Evolutionary conservation across 768 basidiomycete genomes (phyloP).

Genomic region (Mycena amicta): DNA sequence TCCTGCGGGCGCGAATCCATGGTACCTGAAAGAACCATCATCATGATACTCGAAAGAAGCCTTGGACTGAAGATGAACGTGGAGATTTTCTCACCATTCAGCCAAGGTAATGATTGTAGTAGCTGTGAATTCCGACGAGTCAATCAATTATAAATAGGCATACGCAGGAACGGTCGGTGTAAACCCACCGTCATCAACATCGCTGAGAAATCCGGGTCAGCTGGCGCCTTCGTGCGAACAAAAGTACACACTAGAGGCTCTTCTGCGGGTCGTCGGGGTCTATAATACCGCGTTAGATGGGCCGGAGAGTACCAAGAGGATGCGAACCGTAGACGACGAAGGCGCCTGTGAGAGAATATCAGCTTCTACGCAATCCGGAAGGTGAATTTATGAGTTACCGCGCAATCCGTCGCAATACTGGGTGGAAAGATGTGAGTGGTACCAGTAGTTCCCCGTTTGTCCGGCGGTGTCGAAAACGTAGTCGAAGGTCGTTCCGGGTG

Average conservation of each 20-base stretch:
- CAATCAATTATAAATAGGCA: too few species aligned
- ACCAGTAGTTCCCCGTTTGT: conserved; percentile 42
- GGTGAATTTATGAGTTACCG: too few species aligned
- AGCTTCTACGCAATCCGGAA: conserved; percentile 30
- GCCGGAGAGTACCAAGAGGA: neutral
- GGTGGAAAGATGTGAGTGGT: conserved; percentile 47
- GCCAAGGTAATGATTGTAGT: conserved; percentile 39
- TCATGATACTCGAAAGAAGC: neutral
- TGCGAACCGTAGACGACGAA: conserved; percentile 18
- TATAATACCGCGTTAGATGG: neutral
- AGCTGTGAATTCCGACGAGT: too few species aligned
- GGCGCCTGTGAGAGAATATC: conserved; percentile 8
- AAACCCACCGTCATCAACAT: conserved; percentile 46
- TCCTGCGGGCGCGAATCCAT: conserved; percentile 40
- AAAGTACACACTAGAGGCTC: conserved; percentile 29
- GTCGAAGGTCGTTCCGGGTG: conserved; percentile 36
- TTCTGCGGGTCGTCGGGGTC: conserved; percentile 41
- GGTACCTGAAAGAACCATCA: conserved; percentile 6
- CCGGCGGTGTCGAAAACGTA: conserved; percentile 40
- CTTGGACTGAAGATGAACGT: neutral
- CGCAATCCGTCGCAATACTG: conserved; percentile 55
- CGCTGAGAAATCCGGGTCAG: conserved; percentile 14
- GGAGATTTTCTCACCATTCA: conserved; percentile 30
- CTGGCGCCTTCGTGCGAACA: neutral
- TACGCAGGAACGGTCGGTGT: conserved; percentile 6